phyloP scores from a whole-genome alignment of 345 rosid genomes.

The Citrus mangshanensis region DNA sequence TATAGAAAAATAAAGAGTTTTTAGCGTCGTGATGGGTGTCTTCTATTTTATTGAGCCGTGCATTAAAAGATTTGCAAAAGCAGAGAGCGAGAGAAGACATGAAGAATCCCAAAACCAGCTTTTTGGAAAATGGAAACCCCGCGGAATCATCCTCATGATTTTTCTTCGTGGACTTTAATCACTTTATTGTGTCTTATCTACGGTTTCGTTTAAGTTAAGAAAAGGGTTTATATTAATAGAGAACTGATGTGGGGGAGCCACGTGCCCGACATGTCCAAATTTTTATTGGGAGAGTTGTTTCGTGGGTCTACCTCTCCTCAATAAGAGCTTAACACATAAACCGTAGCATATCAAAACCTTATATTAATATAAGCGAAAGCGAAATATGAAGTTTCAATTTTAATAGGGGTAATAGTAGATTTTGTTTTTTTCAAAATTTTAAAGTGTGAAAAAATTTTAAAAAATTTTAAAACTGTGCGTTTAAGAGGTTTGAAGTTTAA shows the following conservation, averaged over 20 bases:
- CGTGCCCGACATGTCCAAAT: fast-evolving
- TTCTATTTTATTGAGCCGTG: background rate
- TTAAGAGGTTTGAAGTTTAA: too few relatives aligned
- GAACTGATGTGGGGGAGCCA: too few relatives aligned
- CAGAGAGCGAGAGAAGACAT: constrained; percentile 7
- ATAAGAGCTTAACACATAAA: too few relatives aligned
- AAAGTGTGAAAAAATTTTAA: fast-evolving
- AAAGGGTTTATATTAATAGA: constrained; percentile 6
- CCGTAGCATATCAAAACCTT: too few relatives aligned
- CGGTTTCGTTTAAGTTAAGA: constrained; percentile 32
- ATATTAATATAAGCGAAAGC: too few relatives aligned
- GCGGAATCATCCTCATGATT: background rate
- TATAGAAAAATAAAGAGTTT: background rate
- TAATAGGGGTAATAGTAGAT: too few relatives aligned
- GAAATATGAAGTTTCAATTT: too few relatives aligned
- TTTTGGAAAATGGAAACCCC: constrained; percentile 11
- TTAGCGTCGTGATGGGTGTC: constrained; percentile 5
- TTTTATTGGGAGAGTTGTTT: too few relatives aligned
- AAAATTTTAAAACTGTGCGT: too few relatives aligned
- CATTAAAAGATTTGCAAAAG: background rate
- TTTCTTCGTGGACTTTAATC: background rate
- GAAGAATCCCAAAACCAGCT: constrained; percentile 30
- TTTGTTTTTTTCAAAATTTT: fast-evolving
- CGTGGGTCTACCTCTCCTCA: too few relatives aligned
- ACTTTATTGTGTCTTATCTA: constrained; percentile 13